Percentiles rank a stretch among this genome's conserved stretches.
These are phyloP conservation scores for Solanum arcanum DNA, from an alignment of 257 asterid genomes.

Conservation along the genomic window DNA sequence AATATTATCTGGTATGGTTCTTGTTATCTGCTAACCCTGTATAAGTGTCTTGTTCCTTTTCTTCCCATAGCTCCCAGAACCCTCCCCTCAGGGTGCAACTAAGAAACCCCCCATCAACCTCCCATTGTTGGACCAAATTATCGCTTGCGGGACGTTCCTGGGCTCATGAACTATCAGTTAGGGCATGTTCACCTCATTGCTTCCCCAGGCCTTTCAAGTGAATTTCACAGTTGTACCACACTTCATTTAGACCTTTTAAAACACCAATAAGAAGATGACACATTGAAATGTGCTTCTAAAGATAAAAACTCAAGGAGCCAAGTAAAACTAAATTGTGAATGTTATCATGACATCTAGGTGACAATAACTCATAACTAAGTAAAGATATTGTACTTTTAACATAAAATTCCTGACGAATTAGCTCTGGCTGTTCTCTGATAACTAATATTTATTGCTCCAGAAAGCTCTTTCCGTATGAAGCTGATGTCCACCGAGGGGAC, in stretches of 20 bases:
- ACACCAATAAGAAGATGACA: neutral
- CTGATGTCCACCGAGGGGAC: neutral
- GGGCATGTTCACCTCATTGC: neutral
- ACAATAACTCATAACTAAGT: neutral
- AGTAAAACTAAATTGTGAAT: neutral
- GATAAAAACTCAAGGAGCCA: neutral
- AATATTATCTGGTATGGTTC: neutral
- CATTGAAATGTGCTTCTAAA: neutral
- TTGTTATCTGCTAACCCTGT: neutral
- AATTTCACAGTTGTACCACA: neutral
- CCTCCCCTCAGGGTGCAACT: neutral
- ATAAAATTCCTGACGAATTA: neutral
- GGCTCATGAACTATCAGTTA: neutral
- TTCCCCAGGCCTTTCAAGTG: neutral
- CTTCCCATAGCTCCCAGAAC: neutral
- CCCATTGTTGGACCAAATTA: neutral
- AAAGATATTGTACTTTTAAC: neutral
- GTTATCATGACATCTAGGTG: neutral
- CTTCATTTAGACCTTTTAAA: neutral
- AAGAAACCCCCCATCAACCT: neutral
- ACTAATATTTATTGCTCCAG: neutral
- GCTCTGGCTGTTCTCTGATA: neutral
- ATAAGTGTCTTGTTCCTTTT: neutral
- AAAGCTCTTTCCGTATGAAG: neutral
- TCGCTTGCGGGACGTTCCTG: neutral